A percentile compares a stretch with the other conserved stretches of the same genome.
These are phyloP conservation scores for Plenodomus lindquistii DNA, from an alignment of 2,329 filamentous ascomycete genomes.

Conservation along the genomic window DNA sequence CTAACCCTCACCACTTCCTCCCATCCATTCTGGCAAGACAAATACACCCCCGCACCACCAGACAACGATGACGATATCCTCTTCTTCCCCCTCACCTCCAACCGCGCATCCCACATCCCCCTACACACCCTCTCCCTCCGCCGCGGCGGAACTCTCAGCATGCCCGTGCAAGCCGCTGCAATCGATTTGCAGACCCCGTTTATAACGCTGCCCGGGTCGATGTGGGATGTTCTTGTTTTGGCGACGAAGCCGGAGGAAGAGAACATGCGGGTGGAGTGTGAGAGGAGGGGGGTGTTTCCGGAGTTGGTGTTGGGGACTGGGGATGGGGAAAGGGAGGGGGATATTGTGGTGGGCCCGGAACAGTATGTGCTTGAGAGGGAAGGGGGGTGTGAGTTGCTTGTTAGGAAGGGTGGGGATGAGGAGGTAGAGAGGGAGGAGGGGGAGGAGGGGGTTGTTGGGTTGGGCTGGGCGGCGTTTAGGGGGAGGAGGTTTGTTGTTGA, in stretches of 20 bases:
- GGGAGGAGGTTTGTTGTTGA: constrained; percentile 21
- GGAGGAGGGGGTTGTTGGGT: not conserved
- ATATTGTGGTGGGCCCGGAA: constrained; percentile 6
- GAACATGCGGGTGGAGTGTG: constrained; percentile 17
- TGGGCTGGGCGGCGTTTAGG: constrained; percentile 25
- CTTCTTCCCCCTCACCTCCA: constrained; percentile 1
- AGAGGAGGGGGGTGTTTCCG: constrained; percentile 7
- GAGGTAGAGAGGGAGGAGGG: not conserved
- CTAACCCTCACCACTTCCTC: constrained; percentile 1
- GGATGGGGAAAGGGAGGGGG: constrained; percentile 6
- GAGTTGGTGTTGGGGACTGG: constrained; percentile 19
- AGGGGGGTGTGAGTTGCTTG: constrained; percentile 18
- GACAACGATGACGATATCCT: not conserved
- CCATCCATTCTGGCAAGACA: too few relatives aligned
- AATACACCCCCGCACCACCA: too few relatives aligned
- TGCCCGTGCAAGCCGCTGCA: constrained; percentile 4
- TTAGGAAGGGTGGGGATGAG: constrained; percentile 2
- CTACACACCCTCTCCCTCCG: constrained; percentile 16
- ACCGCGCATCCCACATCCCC: constrained; percentile 4
- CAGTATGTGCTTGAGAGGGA: constrained; percentile 19
- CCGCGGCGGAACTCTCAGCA: constrained; percentile 19
- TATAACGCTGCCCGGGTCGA: constrained; percentile 11
- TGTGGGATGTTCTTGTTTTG: constrained; percentile 20
- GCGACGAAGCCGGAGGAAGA: constrained; percentile 12
- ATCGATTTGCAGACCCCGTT: constrained; percentile 19